Evolutionary conservation across 305 asterid genomes (phyloP), one percentile per base, ranked within the genome.

Genomic region (Fraxinus sp.): DNA sequence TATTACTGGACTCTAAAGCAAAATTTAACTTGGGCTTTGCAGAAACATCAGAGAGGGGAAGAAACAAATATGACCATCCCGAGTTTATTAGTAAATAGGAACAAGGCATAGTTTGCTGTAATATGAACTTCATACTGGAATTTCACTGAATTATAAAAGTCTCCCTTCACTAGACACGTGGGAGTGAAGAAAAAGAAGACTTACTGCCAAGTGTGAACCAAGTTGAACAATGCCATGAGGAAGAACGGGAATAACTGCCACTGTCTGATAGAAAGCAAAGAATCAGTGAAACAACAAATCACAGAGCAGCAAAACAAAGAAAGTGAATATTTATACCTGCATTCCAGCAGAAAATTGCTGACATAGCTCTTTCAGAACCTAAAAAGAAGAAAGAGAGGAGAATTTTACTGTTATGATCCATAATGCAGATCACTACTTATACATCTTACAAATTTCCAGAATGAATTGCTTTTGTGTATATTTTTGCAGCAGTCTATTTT

Each of bases 211-310:
- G 87, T 46, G 75, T 39, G 98, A 94, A 79, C 97, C 95, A 85
- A 92, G 89, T 87, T 92, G 98, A 83, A 94, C 88, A 82, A 92
- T 94, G 18, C 98, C 98, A 76, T 91, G 93, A 57, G 97, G 97
- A 84, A 91, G 94, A 82, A 91, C 93, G 16, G 98, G 98, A 78
- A 94, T 84, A 73, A 89, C 92, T 33, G 94, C 91, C 74, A 92
- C 78, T 9, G 97, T 94, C 98, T 94, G 88, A 66, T 76, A 26
- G 84, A 85, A 7, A 74, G 71, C 77, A 72, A 83, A 35, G 72
- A 28, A 46, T 87, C 32, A 79, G 81, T 77, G 37, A 79, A 49
- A 59, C 33, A 71, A 66, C 44, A 55, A 80, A 80, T 62, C 16
- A 71, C 62, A 35, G 75, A 30, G 49, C 74, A 57, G n/a, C 68